Base-by-base conservation (phyloP, 202 grass and related monocot genomes). In the Eragrostis tef region DNA sequence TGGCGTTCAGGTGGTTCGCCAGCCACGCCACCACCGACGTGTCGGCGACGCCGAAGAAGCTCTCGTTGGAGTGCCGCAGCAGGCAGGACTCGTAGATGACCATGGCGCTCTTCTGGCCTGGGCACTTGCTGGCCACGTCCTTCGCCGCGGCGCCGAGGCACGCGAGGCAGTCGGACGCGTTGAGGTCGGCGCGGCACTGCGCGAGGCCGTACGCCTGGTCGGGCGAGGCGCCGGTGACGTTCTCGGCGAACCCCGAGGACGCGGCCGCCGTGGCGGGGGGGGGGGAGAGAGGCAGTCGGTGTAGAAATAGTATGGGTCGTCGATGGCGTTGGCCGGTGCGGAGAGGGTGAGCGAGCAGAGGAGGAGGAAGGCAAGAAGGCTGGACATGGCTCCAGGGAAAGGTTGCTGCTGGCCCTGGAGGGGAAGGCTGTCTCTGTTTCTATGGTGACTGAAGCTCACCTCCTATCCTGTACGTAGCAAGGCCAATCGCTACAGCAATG, bases 51-150 rank as follows among this genome's bases (percentile, higher is more conserved):
- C 73, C 79, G 71, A 67, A 59, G 53, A 89, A 90, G 79, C 73
- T 74, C 49, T 0, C 21, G 75, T 84, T 50, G 49, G 64, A 73
- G 71, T 84, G 26, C 0, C 82, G 82, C 0, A 92, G 12, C 4
- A 90, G 19, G 87, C 93, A 92, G 7, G 17, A 0, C 11, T 90
- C 85, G 66, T 85, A 88, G 64, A 70, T 0, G 74, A 83, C 1
- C 36, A 4, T 19, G 36, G 73, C 56, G 0, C 2, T 6, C 27
- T 53, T 70, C 29, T 31, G 29, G n/a, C 41, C 73, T 0, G 67
- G 2, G 78, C 89, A 91, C 36, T 6, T 7, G 14, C 0, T 31
- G 51, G 59, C 20, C 48, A 68, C 10, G 9, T 59, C 76, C 19
- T 0, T 8, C 39, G 3, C 59, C 4, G 83, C 13, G 44, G 0